Evolutionary conservation across 306 rosid species (phyloP), one percentile per base, ranked within the genome.

Genomic region (Morella rubra): DNA sequence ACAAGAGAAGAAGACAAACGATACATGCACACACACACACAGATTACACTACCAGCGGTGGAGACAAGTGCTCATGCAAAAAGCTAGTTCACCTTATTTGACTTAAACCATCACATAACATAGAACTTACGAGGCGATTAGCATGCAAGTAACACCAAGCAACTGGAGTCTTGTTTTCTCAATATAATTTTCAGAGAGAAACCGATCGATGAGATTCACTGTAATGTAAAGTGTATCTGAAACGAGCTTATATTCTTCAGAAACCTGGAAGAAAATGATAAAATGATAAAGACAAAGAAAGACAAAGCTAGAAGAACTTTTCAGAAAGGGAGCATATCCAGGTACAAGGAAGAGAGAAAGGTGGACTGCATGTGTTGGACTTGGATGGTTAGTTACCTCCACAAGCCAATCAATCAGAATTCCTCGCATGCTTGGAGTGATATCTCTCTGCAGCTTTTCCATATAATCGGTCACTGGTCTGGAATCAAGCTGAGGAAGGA

Each of bases 161-260:
- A 96, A 89, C 79, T 96, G 99, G 54, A 96, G 96, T 73, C 82
- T 89, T 71, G 90, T 89, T 70, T 87, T 96, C 55, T 86, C 86
- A 65, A 85, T 75, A 60, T 80, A 82, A 49, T 79, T 85, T 46
- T 62, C 75, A 12, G 98, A 92, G 76, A 93, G 99, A 86, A 85
- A 89, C 56, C 97, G 96, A 76, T 96, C 99, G 7, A 92, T 91
- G 77, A 96, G 88, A 84, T 88, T 88, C 53, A 91, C 93, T 18
- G 99, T 88, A 20, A 96, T 93, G 87, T 89, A 92, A 73, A 96
- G 97, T 46, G 98, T 92, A 80, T 96, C 99, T 8, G 99, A 91
- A 83, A 87, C 97, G 61, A 96, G 73, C 61, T 80, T 86, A 74
- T 88, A 96, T 81, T 92, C 99, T 80, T 96, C 98, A 77, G 97